Conservation (phyloP, 2,329 filamentous ascomycete genomes). For the Coniochaeta ligniaria region DNA sequence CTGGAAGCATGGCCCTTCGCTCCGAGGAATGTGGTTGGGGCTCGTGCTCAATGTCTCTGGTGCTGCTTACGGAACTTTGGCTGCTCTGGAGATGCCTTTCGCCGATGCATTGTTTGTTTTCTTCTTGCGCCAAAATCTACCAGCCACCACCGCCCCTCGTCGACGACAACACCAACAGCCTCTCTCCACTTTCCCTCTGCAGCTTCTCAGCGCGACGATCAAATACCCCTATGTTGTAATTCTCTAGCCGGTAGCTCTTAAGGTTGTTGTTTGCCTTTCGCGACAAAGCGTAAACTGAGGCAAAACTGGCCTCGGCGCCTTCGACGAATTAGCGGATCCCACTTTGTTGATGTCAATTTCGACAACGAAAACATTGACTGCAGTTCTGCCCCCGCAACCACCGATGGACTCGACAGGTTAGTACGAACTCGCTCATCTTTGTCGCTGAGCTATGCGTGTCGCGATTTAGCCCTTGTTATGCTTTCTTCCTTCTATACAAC, state of each 20-base stretch:
- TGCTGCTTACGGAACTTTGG: neutral
- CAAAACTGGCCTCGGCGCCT: neutral
- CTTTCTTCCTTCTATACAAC: neutral
- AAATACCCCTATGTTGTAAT: neutral
- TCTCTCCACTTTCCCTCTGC: neutral
- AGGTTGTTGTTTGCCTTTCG: neutral
- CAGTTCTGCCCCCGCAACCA: neutral
- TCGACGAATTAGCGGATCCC: neutral
- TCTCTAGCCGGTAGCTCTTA: neutral
- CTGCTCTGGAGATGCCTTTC: conserved; percentile 1
- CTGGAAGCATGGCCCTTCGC: neutral
- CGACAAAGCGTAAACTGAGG: neutral
- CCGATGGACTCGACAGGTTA: conserved; percentile 2
- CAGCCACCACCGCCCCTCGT: neutral
- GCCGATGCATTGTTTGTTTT: neutral
- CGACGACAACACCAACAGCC: neutral
- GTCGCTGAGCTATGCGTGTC: neutral
- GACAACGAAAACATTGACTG: conserved; percentile 1
- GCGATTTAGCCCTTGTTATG: neutral
- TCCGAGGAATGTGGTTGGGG: neutral
- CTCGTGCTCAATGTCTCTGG: neutral
- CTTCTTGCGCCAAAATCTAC: neutral
- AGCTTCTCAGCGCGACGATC: neutral
- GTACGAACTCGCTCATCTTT: neutral
- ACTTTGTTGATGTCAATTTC: conserved; percentile 2